These are phyloP conservation scores for Miamiensis avidus DNA, from an alignment of 169 alveolate genomes.

Conservation along the genomic window DNA sequence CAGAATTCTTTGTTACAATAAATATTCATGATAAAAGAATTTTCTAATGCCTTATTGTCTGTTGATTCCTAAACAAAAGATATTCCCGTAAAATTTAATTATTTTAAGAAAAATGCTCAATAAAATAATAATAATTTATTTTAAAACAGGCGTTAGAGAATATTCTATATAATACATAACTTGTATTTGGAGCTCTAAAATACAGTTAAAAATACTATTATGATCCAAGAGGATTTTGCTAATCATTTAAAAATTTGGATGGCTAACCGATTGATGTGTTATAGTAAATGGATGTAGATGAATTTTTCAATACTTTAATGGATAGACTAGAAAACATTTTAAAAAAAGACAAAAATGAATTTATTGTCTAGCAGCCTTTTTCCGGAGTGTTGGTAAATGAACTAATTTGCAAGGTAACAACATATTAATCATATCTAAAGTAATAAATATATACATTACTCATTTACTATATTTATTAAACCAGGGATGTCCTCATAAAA, in stretches of 20 bases:
- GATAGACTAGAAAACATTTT: conserved; percentile 81
- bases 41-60: conserved; percentile 85
- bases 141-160: too few species aligned
- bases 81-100: background rate
- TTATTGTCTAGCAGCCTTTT: conserved; percentile 65
- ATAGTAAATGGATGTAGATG: conserved; percentile 89
- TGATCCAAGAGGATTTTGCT: conserved; percentile 70
- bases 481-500: conserved; percentile 75
- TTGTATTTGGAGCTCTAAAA: conserved; percentile 71
- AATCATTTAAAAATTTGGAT: conserved; percentile 69
- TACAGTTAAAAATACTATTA: conserved; percentile 60
- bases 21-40: conserved; percentile 95
- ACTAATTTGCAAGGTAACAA: conserved; percentile 63
- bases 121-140: too few species aligned
- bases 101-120: too few species aligned
- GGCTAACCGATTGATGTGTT: conserved; percentile 73
- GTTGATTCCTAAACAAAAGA: background rate
- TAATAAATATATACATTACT: background rate
- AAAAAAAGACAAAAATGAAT: conserved; percentile 61
- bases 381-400: conserved; percentile 78
- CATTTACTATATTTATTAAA: background rate
- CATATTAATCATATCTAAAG: background rate
- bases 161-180: conserved; percentile 53
- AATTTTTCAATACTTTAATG: conserved; percentile 75
- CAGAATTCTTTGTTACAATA: conserved; percentile 95